Base-by-base conservation (phyloP, 1,284 basidiomycete species). In the Ganoderma leucocontextum region DNA sequence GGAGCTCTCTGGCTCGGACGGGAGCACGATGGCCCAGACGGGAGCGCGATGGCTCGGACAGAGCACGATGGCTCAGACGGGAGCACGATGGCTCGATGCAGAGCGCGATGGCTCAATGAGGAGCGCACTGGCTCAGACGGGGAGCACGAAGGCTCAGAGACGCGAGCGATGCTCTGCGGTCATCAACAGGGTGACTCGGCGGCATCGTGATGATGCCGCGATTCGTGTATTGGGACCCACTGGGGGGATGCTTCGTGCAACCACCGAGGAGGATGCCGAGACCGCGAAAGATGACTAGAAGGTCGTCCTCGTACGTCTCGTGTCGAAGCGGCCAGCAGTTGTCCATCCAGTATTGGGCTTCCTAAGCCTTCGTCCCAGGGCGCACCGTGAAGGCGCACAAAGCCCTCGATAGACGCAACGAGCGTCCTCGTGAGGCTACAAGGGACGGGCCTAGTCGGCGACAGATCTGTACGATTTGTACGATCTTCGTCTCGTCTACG, bases 281-380 rank as follows among this genome's bases (percentile, higher is more conserved):
- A 72, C 71, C 64, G 62, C 68, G 71, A 72, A 64, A 65, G 71
- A 68, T 61, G 62, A 67, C 66, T 55, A 53, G 29, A 36, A 52
- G 47, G 64, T 63, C 63, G 65, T 63, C 71, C 69, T 70, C 71
- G 68, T 63, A 44, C 71, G 67, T 70, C 71, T 67, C 29, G 52
- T 61, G 62, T 66, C 71, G 68, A 72, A 72, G 71, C 71, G 38
- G 65, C 71, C 71, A 68, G 64, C 64, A 36, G 64, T 64, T 49
- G 44, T 64, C 66, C 62, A 33, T 17, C 22, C 9, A n/a, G 2
- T 41, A 7, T 67, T 44, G 62, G 38, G 66, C 71, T 61, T 68
- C 63, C 71, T 65, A 62, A 65, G 65, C 68, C 65, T 47, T 61
- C 63, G 66, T 47, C 60, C 65, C 63, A 66, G 66, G 62, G 36